phyloP scores from a whole-genome alignment of 768 basidiomycete genomes.

The Omphalotus guepiniiformis region DNA sequence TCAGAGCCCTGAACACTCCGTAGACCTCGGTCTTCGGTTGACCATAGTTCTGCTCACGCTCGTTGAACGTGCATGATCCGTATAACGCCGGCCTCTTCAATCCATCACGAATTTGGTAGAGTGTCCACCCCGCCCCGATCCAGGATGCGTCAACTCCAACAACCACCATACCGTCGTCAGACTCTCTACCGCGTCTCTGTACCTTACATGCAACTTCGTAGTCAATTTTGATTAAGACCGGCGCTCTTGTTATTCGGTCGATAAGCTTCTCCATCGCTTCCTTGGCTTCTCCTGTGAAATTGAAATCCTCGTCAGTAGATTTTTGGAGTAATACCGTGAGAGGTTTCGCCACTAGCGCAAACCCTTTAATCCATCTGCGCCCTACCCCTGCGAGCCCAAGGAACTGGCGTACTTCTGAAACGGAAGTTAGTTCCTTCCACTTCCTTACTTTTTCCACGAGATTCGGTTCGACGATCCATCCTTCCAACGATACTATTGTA shows the following conservation, averaged over 20 bases:
- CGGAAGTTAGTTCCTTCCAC: not conserved
- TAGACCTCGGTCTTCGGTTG: slow-evolving; percentile 36
- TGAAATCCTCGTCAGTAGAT: slow-evolving; percentile 17
- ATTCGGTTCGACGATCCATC: slow-evolving; percentile 7
- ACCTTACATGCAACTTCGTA: slow-evolving; percentile 17
- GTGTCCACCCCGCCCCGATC: slow-evolving; percentile 28
- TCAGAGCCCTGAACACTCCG: slow-evolving; percentile 29
- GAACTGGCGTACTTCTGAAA: slow-evolving; percentile 16
- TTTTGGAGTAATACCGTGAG: too few species aligned
- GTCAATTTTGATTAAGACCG: slow-evolving; percentile 28
- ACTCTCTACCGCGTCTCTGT: slow-evolving; percentile 3
- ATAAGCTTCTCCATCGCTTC: slow-evolving; percentile 26
- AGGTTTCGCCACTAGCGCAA: slow-evolving; percentile 26
- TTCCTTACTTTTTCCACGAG: slow-evolving; percentile 5
- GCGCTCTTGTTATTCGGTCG: slow-evolving; percentile 13
- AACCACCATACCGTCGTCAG: slow-evolving; percentile 22
- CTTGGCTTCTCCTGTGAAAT: slow-evolving; percentile 17
- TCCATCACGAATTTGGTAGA: slow-evolving; percentile 24
- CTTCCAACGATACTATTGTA: slow-evolving; percentile 9
- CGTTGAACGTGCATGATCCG: slow-evolving; percentile 31
- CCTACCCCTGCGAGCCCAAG: slow-evolving; percentile 4
- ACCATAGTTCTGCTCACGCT: slow-evolving; percentile 26
- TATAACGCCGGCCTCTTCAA: slow-evolving; percentile 21
- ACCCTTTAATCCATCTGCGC: slow-evolving; percentile 18
- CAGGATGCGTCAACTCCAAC: slow-evolving; percentile 29